phyloP scores from a whole-genome alignment of 164 flowering plant species.

The Nymphaea colorata region DNA sequence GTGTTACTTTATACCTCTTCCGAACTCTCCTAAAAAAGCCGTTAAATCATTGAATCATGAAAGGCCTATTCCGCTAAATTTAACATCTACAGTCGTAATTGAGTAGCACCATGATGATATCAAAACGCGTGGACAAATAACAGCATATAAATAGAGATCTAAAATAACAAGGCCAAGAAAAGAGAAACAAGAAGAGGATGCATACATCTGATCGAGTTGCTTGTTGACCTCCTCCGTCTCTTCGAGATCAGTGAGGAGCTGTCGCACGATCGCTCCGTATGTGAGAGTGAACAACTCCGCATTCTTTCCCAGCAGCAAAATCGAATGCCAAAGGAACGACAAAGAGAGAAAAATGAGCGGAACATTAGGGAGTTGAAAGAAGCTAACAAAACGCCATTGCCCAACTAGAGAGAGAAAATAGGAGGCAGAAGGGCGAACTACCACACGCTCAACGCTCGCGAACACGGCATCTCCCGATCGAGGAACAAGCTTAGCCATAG shows the following conservation, averaged over 20 bases:
- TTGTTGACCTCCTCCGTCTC: slow-evolving; percentile 94
- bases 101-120: too few relatives aligned
- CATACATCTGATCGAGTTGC: slow-evolving; percentile 90
- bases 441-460: slow-evolving; percentile 65
- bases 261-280: slow-evolving; percentile 86
- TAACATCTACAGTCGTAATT: too few relatives aligned
- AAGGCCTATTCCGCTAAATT: too few relatives aligned
- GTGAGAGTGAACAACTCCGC: slow-evolving; percentile 93
- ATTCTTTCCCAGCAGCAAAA: slow-evolving; percentile 27
- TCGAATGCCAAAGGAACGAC: not conserved
- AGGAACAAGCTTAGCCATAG: slow-evolving; percentile 64
- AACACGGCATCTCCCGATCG: slow-evolving; percentile 89
- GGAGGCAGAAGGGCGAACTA: slow-evolving; percentile 9
- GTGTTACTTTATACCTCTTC: too few relatives aligned
- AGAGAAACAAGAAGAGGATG: not conserved
- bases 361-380: not conserved
- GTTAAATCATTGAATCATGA: too few relatives aligned
- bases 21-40: too few relatives aligned
- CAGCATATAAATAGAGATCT: not conserved
- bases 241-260: slow-evolving; percentile 83
- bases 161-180: not conserved
- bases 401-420: not conserved
- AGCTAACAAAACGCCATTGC: not conserved
- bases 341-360: not conserved
- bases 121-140: too few relatives aligned